phyloP scores from a whole-genome alignment of 495 filamentous ascomycete genomes.

The Podospora pseudocomata region DNA sequence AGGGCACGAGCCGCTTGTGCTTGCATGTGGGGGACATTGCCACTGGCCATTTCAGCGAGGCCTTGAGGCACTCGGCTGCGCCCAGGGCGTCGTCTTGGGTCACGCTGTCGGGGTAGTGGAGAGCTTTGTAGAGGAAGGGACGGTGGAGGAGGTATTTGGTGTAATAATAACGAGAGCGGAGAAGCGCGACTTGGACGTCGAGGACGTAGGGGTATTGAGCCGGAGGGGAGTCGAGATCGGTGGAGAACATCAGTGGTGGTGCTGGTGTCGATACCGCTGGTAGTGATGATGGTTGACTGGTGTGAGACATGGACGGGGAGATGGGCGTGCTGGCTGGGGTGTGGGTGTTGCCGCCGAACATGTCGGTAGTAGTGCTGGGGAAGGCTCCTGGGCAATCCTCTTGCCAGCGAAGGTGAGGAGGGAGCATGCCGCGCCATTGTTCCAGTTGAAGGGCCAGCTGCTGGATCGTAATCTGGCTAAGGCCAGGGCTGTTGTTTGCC shows the following conservation, averaged over 20 bases:
- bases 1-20: conserved; percentile 54
- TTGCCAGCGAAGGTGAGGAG: conserved; percentile 50
- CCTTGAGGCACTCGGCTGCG: conserved; percentile 50
- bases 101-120: conserved; percentile 54
- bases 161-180: conserved; percentile 58
- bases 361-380: conserved; percentile 24
- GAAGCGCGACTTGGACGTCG: conserved; percentile 53
- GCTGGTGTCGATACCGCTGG: neutral
- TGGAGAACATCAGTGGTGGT: conserved; percentile 45
- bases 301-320: conserved; percentile 11
- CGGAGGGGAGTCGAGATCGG: conserved; percentile 45
- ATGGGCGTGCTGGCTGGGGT: conserved; percentile 21
- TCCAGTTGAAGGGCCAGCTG: conserved; percentile 50
- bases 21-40: conserved; percentile 53
- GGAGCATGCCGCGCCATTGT: conserved; percentile 54
- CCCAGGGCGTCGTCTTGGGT: conserved; percentile 50
- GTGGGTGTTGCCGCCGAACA: conserved; percentile 25
- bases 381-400: conserved; percentile 48
- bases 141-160: conserved; percentile 56
- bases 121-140: conserved; percentile 59
- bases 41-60: conserved; percentile 54
- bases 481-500: neutral
- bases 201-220: conserved; percentile 44
- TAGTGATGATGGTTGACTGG: neutral
- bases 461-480: conserved; percentile 37